Base-by-base conservation (phyloP, 2,329 filamentous ascomycete species). In the Paraconiothyrium sp. region DNA sequence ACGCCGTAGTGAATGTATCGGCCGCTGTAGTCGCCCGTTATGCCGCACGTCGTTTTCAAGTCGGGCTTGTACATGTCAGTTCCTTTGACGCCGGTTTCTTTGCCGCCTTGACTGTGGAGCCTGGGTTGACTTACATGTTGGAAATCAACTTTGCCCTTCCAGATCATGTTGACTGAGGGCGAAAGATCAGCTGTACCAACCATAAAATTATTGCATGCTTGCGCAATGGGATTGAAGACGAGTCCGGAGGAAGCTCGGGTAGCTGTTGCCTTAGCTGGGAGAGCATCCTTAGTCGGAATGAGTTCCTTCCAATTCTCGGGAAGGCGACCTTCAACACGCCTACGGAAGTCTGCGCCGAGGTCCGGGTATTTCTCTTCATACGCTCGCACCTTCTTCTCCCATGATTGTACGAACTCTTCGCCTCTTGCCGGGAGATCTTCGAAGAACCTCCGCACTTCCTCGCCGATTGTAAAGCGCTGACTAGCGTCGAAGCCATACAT, bases 151-250 rank as follows among this genome's bases (percentile, higher is more conserved):
- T 84, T 84, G 43, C 77, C 82, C 9, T 79, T 76, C 83, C 84
- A 88, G 34, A 81, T 83, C 84, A 88, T 86, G 68, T 73, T 75
- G 39, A 72, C 66, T 2, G 68, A 68, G 84, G 90, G 82, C 85
- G 72, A 90, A 78, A 68, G 78, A 78, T 88, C 90, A 44, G 62
- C 55, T 7, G 61, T 69, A 84, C 92, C 82, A 86, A 97, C 93
- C 82, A 95, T 90, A 90, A 98, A 98, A 73, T 85, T 84, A 87
- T 97, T 97, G 72, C 97, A 82, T 81, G 97, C 93, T 76, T 97
- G 90, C 60, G 85, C 84, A 4, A 88, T 73, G 0, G 85, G 84
- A 63, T 87, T 88, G 65, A 81, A 82, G 1, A 84, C 80, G 4
- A 85, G 67, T 0, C 84, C 84, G 6, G 82, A 80, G 0, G 83